Percentiles rank a stretch among this genome's conserved stretches.
Conservation (phyloP, 2,329 filamentous ascomycete genomes). For the Claviceps pusilla region DNA sequence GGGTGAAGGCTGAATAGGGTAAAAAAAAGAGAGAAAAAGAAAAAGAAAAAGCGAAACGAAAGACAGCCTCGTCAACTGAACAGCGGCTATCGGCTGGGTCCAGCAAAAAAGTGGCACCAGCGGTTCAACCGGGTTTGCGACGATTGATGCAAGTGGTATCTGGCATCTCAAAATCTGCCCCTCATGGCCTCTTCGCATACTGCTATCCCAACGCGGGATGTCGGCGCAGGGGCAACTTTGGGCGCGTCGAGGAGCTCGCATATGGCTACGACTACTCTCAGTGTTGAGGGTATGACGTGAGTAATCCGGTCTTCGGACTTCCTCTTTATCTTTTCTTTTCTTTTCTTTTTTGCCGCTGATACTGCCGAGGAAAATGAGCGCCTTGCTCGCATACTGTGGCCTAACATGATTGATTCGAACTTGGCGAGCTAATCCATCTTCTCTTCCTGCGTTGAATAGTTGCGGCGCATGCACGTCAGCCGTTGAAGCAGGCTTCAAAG, state of each 20-base stretch:
- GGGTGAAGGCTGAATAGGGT: too few relatives aligned
- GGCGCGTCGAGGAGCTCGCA: constrained; percentile 30
- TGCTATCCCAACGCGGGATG: constrained; percentile 29
- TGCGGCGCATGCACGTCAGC: constrained; percentile 92
- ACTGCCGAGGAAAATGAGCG: constrained; percentile 14
- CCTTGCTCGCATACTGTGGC: constrained; percentile 13
- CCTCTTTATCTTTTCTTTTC: neutral
- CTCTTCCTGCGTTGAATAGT: constrained; percentile 28
- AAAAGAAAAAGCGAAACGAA: neutral
- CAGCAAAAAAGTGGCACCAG: neutral
- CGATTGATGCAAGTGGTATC: neutral
- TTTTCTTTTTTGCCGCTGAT: neutral
- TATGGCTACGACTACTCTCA: constrained; percentile 82
- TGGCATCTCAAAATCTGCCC: neutral
- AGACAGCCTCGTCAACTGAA: neutral
- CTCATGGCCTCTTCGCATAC: constrained; percentile 38
- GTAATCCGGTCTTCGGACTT: constrained; percentile 14
- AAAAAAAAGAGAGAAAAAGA: neutral
- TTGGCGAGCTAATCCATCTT: neutral
- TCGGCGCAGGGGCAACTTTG: constrained; percentile 11
- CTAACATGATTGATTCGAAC: neutral
- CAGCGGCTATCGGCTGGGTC: neutral
- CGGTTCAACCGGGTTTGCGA: neutral
- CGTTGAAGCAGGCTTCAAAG: constrained; percentile 83
- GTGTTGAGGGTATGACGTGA: constrained; percentile 75